These are phyloP conservation scores for Allium sativum DNA, from an alignment of 106 monocot species.

Conservation along the genomic window DNA sequence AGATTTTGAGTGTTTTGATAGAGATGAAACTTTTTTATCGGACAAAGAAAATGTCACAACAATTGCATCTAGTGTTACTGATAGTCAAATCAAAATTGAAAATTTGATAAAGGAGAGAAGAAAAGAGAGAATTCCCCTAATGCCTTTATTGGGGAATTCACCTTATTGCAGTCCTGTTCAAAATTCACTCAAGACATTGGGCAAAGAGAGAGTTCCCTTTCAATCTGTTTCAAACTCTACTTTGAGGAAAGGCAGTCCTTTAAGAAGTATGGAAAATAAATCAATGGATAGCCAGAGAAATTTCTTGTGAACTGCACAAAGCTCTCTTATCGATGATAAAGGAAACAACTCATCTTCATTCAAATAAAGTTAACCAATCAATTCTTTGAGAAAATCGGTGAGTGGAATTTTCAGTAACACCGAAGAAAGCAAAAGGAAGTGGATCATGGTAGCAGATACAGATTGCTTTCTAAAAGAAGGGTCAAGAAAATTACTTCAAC, in stretches of 20 bases:
- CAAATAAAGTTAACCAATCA: slow-evolving; percentile 1
- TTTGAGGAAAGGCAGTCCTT: slow-evolving; percentile 5
- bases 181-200: not conserved
- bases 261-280: not conserved
- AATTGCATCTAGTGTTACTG: slow-evolving; percentile 7
- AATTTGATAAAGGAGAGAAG: slow-evolving; percentile 14
- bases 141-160: slow-evolving; percentile 17
- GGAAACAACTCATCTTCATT: not conserved
- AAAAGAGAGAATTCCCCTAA: slow-evolving; percentile 32
- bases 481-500: slow-evolving; percentile 60
- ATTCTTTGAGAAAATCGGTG: slow-evolving; percentile 7
- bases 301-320: too few relatives aligned
- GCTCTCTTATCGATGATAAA: not conserved
- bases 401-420: slow-evolving; percentile 6
- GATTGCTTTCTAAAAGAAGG: slow-evolving; percentile 63
- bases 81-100: slow-evolving; percentile 12
- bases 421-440: slow-evolving; percentile 36
- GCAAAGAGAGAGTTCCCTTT: slow-evolving; percentile 25
- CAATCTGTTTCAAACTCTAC: slow-evolving; percentile 17
- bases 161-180: slow-evolving; percentile 1
- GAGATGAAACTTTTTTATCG: not conserved
- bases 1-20: slow-evolving; percentile 5
- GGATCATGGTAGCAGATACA: slow-evolving; percentile 74
- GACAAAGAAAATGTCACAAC: slow-evolving; percentile 18
- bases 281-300: too few relatives aligned